Base-by-base conservation (phyloP, 495 filamentous ascomycete species). In the Viridothelium virens region DNA sequence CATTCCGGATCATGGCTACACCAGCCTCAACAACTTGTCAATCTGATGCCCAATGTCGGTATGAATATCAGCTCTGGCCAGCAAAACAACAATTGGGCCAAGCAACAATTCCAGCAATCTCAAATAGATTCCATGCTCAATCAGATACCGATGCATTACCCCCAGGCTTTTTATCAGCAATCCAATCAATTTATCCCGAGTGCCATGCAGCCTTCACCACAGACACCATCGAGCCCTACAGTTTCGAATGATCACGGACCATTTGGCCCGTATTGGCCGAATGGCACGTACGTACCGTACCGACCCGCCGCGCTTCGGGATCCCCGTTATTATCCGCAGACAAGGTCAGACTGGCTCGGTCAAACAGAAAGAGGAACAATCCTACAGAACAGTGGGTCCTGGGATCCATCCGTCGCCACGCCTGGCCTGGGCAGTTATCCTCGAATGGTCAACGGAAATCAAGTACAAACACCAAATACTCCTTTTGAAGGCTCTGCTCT, bases 261-360 rank as follows among this genome's bases (percentile, higher is more conserved):
- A 16, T 89, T 85, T 75, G 90, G 89, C 2, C 85, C 87, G 16
- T 88, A 89, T 69, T 94, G 89, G 89, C 86, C 86, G 12, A 87
- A 96, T 76, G 87, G 88, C 4, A 86, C 81, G 14, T 87, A 86
- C 71, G 86, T 88, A 38, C 89, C 89, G n/a, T 91, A 89, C 76
- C 79, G 85, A 65, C 87, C 87, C 61, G 82, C 87, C 36, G 83
- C 87, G 33, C 71, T 89, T 67, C 79, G 84, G 56, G 86, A 88
- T 76, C 76, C 83, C 5, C 80, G 83, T n/a, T 85, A 70, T 65
- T 69, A 72, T 69, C 67, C 67, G n/a, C 72, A 76, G 10, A 34
- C 64, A 25, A 56, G 38, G 18, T 65, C 67, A 31, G 64, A 66
- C 16, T 56, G 38, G 14, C 18, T 59, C 14, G 63, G 50, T n/a